phyloP scores from a whole-genome alignment of 768 basidiomycete genomes.

The Suillus sp. region DNA sequence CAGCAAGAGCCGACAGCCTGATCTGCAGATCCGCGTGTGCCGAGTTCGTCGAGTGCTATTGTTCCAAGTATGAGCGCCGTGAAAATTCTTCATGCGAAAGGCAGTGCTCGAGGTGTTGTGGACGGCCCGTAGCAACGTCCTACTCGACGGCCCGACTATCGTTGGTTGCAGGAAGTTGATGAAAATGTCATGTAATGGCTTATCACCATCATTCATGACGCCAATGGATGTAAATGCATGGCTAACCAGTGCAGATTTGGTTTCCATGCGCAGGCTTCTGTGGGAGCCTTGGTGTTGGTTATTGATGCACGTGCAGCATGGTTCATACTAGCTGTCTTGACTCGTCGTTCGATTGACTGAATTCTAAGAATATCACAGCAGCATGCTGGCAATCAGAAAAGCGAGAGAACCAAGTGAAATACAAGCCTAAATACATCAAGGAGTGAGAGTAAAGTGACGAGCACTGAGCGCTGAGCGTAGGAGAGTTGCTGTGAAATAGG shows the following conservation, averaged over 20 bases:
- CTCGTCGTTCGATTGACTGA: too few relatives aligned
- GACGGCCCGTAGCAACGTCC: too few relatives aligned
- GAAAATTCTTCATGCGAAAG: neutral
- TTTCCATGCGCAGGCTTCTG: neutral
- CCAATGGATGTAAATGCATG: neutral
- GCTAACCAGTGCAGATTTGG: neutral
- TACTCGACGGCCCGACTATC: too few relatives aligned
- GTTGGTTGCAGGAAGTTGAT: too few relatives aligned
- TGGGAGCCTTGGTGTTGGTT: neutral
- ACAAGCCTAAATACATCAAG: neutral
- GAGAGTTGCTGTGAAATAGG: conserved; percentile 5
- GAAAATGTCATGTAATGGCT: too few relatives aligned
- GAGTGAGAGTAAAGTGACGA: conserved; percentile 6
- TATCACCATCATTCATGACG: neutral
- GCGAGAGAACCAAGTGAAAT: neutral
- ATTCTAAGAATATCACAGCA: neutral
- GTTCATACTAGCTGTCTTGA: neutral
- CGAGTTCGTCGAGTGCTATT: neutral
- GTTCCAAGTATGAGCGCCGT: neutral
- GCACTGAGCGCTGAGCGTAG: neutral
- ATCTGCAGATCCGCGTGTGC: neutral
- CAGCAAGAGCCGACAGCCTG: neutral
- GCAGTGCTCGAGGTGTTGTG: neutral
- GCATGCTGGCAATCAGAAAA: conserved; percentile 1
- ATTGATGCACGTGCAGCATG: conserved; percentile 1